phyloP scores from a whole-genome alignment of 495 filamentous ascomycete genomes.

The Friedmanniomyces simplex region DNA sequence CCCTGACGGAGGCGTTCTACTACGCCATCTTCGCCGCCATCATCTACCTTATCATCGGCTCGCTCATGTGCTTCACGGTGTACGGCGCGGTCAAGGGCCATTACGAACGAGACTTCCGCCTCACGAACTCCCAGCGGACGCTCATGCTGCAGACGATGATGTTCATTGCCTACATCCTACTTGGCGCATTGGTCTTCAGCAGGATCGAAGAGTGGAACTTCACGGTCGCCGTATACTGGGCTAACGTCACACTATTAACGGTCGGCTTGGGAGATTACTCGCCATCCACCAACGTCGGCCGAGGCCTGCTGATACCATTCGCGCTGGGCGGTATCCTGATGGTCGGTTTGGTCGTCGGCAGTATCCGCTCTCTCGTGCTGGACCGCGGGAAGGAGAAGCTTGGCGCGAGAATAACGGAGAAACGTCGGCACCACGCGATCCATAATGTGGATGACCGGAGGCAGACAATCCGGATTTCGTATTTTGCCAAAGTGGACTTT shows the following conservation, averaged over 20 bases:
- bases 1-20: slow-evolving; percentile 66
- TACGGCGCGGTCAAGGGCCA: slow-evolving; percentile 52
- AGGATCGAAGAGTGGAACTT: slow-evolving; percentile 68
- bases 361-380: slow-evolving; percentile 67
- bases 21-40: slow-evolving; percentile 68
- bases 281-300: slow-evolving; percentile 50
- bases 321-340: slow-evolving; percentile 71
- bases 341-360: slow-evolving; percentile 70
- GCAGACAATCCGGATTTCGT: slow-evolving; percentile 40
- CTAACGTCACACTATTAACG: slow-evolving; percentile 74
- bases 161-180: slow-evolving; percentile 63
- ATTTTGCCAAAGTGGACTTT: slow-evolving; percentile 33
- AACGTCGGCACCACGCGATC: slow-evolving; percentile 48
- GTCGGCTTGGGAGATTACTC: slow-evolving; percentile 61
- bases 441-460: slow-evolving; percentile 40
- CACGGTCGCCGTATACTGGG: slow-evolving; percentile 72
- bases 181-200: slow-evolving; percentile 62
- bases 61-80: slow-evolving; percentile 59
- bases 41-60: slow-evolving; percentile 65
- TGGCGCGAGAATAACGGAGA: slow-evolving; percentile 58
- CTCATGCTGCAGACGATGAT: slow-evolving; percentile 82
- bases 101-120: slow-evolving; percentile 58
- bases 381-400: slow-evolving; percentile 66
- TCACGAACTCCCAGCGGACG: slow-evolving; percentile 65
- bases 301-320: slow-evolving; percentile 65